These are phyloP conservation scores for Calonectria pseudoturangicola DNA, from an alignment of 2,329 filamentous ascomycete genomes.

Conservation along the genomic window DNA sequence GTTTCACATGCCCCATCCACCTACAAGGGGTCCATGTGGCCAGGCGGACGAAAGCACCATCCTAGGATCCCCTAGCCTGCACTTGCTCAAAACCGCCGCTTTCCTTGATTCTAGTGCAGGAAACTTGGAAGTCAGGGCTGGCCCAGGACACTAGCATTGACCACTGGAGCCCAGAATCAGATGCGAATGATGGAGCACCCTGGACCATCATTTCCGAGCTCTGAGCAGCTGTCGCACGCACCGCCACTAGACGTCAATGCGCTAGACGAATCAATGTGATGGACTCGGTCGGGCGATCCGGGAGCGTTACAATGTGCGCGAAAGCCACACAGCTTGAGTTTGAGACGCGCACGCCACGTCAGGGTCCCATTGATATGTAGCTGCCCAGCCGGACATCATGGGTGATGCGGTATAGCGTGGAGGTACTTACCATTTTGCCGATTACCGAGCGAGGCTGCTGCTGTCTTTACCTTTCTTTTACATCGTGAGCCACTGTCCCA, in stretches of 20 bases:
- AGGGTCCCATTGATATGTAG: constrained; percentile 19
- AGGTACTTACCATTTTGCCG: constrained; percentile 31
- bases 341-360: constrained; percentile 29
- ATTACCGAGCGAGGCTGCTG: constrained; percentile 31
- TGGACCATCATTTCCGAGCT: constrained; percentile 31
- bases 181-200: constrained; percentile 6
- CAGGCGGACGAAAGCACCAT: constrained; percentile 28
- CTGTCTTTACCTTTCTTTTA: constrained; percentile 29
- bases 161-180: constrained; percentile 3
- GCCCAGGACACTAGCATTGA: constrained; percentile 8
- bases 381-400: constrained; percentile 43
- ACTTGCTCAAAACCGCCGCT: constrained; percentile 23
- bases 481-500: constrained; percentile 27
- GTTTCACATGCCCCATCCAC: constrained; percentile 33
- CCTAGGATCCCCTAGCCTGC: constrained; percentile 26
- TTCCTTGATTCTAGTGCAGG: constrained; percentile 36
- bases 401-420: constrained; percentile 41
- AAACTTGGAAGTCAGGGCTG: constrained; percentile 24
- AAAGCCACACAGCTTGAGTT: constrained; percentile 27
- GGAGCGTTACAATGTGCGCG: constrained; percentile 26
- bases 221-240: constrained; percentile 25
- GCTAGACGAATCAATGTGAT: constrained; percentile 10
- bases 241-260: constrained; percentile 26
- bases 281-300: constrained; percentile 14
- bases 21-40: constrained; percentile 38